Conservation (phyloP, 1,284 basidiomycete genomes). For the Wallemia hederae region DNA sequence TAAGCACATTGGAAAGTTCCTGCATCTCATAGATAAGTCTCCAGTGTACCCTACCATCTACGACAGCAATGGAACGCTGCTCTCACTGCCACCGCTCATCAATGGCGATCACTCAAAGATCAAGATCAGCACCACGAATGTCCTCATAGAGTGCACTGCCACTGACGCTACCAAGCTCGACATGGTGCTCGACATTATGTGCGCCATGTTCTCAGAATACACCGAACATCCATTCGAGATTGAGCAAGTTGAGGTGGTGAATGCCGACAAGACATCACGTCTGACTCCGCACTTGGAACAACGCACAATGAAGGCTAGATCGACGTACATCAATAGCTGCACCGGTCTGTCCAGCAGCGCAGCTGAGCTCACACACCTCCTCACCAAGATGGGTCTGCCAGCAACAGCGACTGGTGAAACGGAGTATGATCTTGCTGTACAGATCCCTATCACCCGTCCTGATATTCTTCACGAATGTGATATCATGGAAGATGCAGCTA, state of each 20-base stretch:
- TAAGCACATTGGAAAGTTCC: constrained; percentile 62
- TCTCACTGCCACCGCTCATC: constrained; percentile 96
- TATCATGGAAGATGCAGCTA: constrained; percentile 90
- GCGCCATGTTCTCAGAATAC: constrained; percentile 94
- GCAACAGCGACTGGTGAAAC: constrained; percentile 22
- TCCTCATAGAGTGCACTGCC: constrained; percentile 91
- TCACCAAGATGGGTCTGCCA: constrained; percentile 42
- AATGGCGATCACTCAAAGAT: constrained; percentile 96
- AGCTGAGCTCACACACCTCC: constrained; percentile 30
- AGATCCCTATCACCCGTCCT: constrained; percentile 66
- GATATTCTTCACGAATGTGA: constrained; percentile 97
- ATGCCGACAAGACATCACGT: constrained; percentile 40
- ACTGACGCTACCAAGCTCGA: constrained; percentile 92
- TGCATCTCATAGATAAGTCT: constrained; percentile 76
- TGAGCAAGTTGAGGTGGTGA: constrained; percentile 58
- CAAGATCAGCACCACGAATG: constrained; percentile 66
- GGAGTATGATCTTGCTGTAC: constrained; percentile 36
- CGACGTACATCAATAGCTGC: constrained; percentile 82
- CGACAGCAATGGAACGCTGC: constrained; percentile 52
- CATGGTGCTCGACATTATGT: constrained; percentile 78
- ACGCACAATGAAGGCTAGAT: constrained; percentile 39
- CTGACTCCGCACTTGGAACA: constrained; percentile 57
- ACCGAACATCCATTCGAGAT: constrained; percentile 69
- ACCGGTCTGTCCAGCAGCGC: constrained; percentile 48
- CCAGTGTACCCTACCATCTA: constrained; percentile 97